Conservation (phyloP, 768 basidiomycete genomes). For the Psilocybe sp. region DNA sequence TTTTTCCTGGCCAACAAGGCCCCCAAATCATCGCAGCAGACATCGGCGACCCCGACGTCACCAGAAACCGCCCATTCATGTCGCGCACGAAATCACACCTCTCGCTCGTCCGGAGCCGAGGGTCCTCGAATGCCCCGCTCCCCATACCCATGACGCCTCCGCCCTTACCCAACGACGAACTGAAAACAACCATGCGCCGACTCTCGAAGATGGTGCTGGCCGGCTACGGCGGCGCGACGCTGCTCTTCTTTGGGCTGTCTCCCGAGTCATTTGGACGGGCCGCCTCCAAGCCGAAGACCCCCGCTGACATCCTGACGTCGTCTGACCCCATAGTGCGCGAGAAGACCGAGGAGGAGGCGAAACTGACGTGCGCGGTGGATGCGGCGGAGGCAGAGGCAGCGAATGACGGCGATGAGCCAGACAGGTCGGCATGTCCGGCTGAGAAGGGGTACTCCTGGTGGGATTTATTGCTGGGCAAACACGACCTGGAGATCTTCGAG, state of each 20-base stretch:
- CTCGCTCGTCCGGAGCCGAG: conserved; percentile 15
- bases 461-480: conserved; percentile 75
- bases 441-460: conserved; percentile 70
- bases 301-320: conserved; percentile 27
- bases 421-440: conserved; percentile 32
- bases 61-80: conserved; percentile 18
- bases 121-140: conserved; percentile 1
- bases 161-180: conserved; percentile 39
- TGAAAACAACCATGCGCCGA: conserved; percentile 70
- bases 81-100: conserved; percentile 19
- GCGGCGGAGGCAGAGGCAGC: conserved; percentile 68
- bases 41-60: conserved; percentile 53
- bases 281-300: conserved; percentile 8
- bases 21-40: conserved; percentile 75
- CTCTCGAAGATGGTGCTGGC: conserved; percentile 82
- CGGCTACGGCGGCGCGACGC: conserved; percentile 79
- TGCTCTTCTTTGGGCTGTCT: conserved; percentile 77
- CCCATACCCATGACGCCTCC: conserved; percentile 9
- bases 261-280: conserved; percentile 19
- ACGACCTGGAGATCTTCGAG: conserved; percentile 83
- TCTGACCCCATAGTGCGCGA: conserved; percentile 30
- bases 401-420: conserved; percentile 44
- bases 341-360: conserved; percentile 55
- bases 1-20: conserved; percentile 63
- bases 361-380: conserved; percentile 63